A percentile compares a stretch with the other conserved stretches of the same genome.
Evolutionary conservation across 2,329 filamentous ascomycete genomes (phyloP).

Genomic region (Pseudogymnoascus sp.): DNA sequence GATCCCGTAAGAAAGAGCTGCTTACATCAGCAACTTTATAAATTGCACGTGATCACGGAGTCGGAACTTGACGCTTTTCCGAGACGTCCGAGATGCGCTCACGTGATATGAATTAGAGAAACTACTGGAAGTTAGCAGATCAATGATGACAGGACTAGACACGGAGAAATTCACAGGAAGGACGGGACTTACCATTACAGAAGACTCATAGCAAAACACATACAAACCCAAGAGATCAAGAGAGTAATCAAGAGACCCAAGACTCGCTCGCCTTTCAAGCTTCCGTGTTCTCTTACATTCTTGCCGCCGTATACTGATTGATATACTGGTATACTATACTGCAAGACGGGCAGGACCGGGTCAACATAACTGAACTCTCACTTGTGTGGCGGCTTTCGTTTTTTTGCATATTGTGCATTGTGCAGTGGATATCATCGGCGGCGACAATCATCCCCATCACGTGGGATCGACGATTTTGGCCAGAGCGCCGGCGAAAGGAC

Average conservation of each 20-base stretch:
- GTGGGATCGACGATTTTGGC: background rate
- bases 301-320: too few species aligned
- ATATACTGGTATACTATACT: background rate
- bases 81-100: background rate
- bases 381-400: background rate
- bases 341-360: background rate
- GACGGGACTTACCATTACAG: background rate
- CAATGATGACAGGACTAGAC: background rate
- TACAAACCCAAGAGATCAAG: background rate
- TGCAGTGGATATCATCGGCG: background rate
- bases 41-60: background rate
- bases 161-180: background rate
- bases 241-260: background rate
- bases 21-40: background rate
- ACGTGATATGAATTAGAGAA: background rate
- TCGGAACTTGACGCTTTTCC: conserved; percentile 1
- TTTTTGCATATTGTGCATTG: background rate
- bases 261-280: background rate
- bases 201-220: background rate
- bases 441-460: background rate
- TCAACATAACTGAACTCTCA: background rate
- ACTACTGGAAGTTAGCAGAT: conserved; percentile 1
- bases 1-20: background rate
- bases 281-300: background rate
- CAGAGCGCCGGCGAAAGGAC: background rate